These are phyloP conservation scores for Leucocoprinus birnbaumii DNA, from an alignment of 768 basidiomycete genomes.

Conservation along the genomic window DNA sequence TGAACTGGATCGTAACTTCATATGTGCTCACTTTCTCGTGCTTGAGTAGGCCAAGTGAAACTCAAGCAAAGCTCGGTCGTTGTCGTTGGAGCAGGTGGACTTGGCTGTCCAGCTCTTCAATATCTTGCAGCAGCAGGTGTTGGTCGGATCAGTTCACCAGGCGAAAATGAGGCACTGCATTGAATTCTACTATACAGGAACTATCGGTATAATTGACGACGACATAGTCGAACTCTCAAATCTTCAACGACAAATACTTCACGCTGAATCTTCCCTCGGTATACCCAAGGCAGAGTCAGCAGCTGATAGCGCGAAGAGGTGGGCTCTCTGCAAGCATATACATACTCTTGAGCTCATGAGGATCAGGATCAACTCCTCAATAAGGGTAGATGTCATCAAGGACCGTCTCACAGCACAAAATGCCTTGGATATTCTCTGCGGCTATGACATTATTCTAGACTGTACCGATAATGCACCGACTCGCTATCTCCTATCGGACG, in stretches of 20 bases:
- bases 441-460: conserved; percentile 82
- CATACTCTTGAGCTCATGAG: background rate
- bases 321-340: conserved; percentile 1
- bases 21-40: conserved; percentile 11
- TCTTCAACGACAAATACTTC: conserved; percentile 90
- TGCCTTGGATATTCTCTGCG: conserved; percentile 54
- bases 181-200: conserved; percentile 48
- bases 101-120: conserved; percentile 94
- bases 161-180: background rate
- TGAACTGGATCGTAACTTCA: background rate
- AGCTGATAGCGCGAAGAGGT: conserved; percentile 66
- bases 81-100: conserved; percentile 92
- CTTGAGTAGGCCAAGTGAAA: conserved; percentile 72
- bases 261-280: conserved; percentile 72
- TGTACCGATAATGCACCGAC: conserved; percentile 94
- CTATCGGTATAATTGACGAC: conserved; percentile 84
- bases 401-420: conserved; percentile 58
- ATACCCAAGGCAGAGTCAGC: conserved; percentile 83
- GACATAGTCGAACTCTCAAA: conserved; percentile 88
- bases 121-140: conserved; percentile 92
- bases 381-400: conserved; percentile 55
- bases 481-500: conserved; percentile 90
- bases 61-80: conserved; percentile 72
- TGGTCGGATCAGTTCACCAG: conserved; percentile 45
- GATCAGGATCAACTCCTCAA: conserved; percentile 68